Base-by-base conservation (phyloP, 768 basidiomycete genomes). In the Mycena capillaripes region DNA sequence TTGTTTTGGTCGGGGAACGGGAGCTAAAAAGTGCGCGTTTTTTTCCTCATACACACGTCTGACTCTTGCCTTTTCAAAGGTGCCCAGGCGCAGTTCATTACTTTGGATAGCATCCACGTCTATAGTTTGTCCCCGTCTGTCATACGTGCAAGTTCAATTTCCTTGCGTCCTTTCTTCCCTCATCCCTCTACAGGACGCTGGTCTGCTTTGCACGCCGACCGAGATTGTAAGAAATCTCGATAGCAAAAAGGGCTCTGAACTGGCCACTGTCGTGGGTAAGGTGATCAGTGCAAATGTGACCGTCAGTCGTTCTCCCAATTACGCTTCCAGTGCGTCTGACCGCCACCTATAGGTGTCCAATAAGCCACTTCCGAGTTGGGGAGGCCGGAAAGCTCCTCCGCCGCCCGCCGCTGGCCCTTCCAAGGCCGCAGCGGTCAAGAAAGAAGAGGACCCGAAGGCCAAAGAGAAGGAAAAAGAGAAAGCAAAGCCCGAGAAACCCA, bases 91-190 rank as follows among this genome's bases (percentile, higher is more conserved):
- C 85, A 86, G 59, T 94, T 91, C 74, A 74, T 78, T 0, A 85
- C 83, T 29, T 75, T 94, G n/a, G 77, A 85, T 72, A 88, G 88
- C 1, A 82, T 91, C 17, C 89, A 93, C 74, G 81, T 96, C 11
- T 95, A 96, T 79, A 90, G 92, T 76, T 78, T 96, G 34, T 90
- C 94, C 0, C 91, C 93, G 1, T 88, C 90, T 1, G 87, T 85
- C 5, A 78, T 95, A 44, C 85, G 83, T 29, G 93, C 91, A 78
- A 64, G 91, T 83, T 34, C 71, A 21, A 52, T 67, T n/a, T 69
- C 52, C 19, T 69, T 61, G 42, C 64, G 57, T 52, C 23, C 6
- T 61, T 1, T 53, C 42, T 30, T 56, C 71, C 16, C 53, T 72
- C 19, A 34, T 60, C 36, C 66, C 48, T 50, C 42, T 38, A 14